phyloP scores from a whole-genome alignment of 768 basidiomycete genomes.

The Leccinum broughii region DNA sequence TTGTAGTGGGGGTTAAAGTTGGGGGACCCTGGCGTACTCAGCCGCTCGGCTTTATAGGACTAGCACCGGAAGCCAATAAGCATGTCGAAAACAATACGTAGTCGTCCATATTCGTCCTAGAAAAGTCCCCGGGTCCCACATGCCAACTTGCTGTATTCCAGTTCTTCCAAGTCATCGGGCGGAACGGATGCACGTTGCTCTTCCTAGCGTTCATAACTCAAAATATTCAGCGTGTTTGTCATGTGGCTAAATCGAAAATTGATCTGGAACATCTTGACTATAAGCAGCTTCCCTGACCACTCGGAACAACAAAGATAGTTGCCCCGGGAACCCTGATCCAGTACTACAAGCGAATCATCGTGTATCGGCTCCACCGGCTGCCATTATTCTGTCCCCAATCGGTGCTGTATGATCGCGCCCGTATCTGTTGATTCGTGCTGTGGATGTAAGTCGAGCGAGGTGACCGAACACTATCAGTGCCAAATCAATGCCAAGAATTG shows the following conservation, averaged over 20 bases:
- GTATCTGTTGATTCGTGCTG: slow-evolving; percentile 6
- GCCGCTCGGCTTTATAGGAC: slow-evolving; percentile 31
- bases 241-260: slow-evolving; percentile 30
- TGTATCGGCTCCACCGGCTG: slow-evolving; percentile 23
- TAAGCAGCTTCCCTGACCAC: slow-evolving; percentile 26
- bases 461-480: slow-evolving; percentile 5
- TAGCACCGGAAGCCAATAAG: slow-evolving; percentile 24
- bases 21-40: slow-evolving; percentile 10
- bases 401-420: slow-evolving; percentile 8
- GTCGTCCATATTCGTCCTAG: slow-evolving; percentile 30
- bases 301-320: slow-evolving; percentile 31
- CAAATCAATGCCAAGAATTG: background rate
- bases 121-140: slow-evolving; percentile 28
- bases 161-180: slow-evolving; percentile 19
- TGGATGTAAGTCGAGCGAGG: background rate
- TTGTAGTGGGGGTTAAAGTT: slow-evolving; percentile 16
- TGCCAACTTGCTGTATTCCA: slow-evolving; percentile 29
- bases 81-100: slow-evolving; percentile 31
- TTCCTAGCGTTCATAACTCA: slow-evolving; percentile 14
- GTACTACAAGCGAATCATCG: slow-evolving; percentile 16
- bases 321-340: slow-evolving; percentile 24
- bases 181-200: slow-evolving; percentile 21
- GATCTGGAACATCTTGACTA: slow-evolving; percentile 24
- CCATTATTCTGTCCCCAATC: slow-evolving; percentile 11
- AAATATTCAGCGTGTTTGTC: slow-evolving; percentile 26